Conservation (phyloP, 2,329 filamentous ascomycete genomes). For the Nakataea oryzae region DNA sequence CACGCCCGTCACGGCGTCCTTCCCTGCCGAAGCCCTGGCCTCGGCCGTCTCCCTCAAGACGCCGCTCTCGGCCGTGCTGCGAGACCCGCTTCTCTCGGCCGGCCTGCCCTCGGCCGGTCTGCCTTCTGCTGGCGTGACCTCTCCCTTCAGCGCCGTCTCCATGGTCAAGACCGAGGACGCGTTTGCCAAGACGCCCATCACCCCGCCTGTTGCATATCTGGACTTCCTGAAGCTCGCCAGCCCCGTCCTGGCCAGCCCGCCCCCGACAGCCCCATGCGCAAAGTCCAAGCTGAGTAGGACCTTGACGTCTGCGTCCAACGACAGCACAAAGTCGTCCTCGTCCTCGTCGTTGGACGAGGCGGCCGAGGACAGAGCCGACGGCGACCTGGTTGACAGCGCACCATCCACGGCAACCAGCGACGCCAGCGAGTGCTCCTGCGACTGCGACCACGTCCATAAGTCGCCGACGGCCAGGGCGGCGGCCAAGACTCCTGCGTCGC, state of each 20-base stretch:
- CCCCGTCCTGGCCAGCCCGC: slow-evolving; percentile 10
- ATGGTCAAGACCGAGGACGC: slow-evolving; percentile 61
- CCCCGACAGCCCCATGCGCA: slow-evolving; percentile 12
- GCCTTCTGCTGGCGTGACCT: slow-evolving; percentile 20
- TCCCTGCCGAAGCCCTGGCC: slow-evolving; percentile 29
- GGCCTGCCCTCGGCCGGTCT: slow-evolving; percentile 27
- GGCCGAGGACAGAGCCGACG: slow-evolving; percentile 15
- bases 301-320: slow-evolving; percentile 7
- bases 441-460: slow-evolving; percentile 40
- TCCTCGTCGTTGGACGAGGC: slow-evolving; percentile 27
- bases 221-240: slow-evolving; percentile 74
- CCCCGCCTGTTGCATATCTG: slow-evolving; percentile 78
- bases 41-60: slow-evolving; percentile 46
- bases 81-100: slow-evolving; percentile 30
- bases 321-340: slow-evolving; percentile 27
- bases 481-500: slow-evolving; percentile 32
- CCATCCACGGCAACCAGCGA: slow-evolving; percentile 49
- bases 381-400: slow-evolving; percentile 21
- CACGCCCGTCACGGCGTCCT: slow-evolving; percentile 52
- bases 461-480: slow-evolving; percentile 31
- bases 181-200: slow-evolving; percentile 71
- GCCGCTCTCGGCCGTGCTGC: slow-evolving; percentile 48
- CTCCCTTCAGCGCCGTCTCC: slow-evolving; percentile 30
- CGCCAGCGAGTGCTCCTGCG: slow-evolving; percentile 45
- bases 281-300: slow-evolving; percentile 17